phyloP scores from a whole-genome alignment of 2,329 filamentous ascomycete genomes.

The Trichoderma asperellum region DNA sequence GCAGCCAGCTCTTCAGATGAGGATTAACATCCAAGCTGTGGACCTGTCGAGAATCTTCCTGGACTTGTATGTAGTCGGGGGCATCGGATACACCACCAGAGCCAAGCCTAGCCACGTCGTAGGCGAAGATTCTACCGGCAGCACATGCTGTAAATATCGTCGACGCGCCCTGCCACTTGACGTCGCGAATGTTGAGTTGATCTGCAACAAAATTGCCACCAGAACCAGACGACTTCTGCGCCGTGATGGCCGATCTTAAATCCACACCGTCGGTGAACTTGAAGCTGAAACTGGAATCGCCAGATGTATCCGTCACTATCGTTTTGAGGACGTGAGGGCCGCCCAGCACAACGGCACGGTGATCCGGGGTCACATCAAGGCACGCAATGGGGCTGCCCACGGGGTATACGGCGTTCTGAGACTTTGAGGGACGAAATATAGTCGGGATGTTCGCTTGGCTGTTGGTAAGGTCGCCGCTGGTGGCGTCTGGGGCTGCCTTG shows the following conservation, averaged over 20 bases:
- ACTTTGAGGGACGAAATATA: constrained; percentile 56
- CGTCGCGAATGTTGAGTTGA: constrained; percentile 66
- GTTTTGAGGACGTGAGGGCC: constrained; percentile 65
- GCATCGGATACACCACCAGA: constrained; percentile 49
- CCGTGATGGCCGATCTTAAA: constrained; percentile 58
- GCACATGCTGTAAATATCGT: constrained; percentile 66
- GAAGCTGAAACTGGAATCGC: constrained; percentile 40
- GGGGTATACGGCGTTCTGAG: constrained; percentile 59
- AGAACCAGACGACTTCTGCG: constrained; percentile 49
- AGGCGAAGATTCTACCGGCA: constrained; percentile 67
- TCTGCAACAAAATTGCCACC: constrained; percentile 52
- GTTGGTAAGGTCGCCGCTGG: constrained; percentile 52
- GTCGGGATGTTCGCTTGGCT: constrained; percentile 43
- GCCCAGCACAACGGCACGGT: constrained; percentile 59
- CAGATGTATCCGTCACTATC: constrained; percentile 55
- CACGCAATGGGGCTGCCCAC: constrained; percentile 59
- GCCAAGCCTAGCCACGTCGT: constrained; percentile 59
- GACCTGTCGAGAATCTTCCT: constrained; percentile 66
- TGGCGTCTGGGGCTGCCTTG: constrained; percentile 54
- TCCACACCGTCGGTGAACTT: constrained; percentile 61
- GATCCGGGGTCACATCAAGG: constrained; percentile 62
- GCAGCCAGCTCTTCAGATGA: constrained; percentile 58
- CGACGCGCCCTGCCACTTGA: constrained; percentile 60
- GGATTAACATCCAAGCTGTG: constrained; percentile 67
- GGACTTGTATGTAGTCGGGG: constrained; percentile 60